phyloP scores from a whole-genome alignment of 2,329 filamentous ascomycete species.

The Chalaropsis ovoidea region DNA sequence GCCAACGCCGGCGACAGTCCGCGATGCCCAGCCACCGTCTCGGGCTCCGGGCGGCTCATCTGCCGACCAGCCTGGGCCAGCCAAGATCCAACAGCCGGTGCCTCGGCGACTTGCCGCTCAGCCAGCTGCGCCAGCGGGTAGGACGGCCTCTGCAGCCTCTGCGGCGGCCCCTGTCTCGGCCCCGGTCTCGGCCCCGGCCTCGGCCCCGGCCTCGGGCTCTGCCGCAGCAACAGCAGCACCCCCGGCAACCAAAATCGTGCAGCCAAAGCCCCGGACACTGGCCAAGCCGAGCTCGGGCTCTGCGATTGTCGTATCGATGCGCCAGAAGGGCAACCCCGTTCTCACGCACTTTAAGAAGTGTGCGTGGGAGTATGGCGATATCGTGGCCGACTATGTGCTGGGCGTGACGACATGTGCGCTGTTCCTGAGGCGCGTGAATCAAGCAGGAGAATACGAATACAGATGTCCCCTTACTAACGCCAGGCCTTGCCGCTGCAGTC shows the following conservation, averaged over 20 bases:
- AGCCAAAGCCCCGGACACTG: slow-evolving; percentile 81
- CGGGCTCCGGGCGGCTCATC: background rate
- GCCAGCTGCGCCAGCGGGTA: slow-evolving; percentile 8
- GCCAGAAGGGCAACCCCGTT: slow-evolving; percentile 92
- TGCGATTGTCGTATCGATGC: slow-evolving; percentile 77
- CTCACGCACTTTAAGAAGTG: slow-evolving; percentile 70
- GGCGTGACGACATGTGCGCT: slow-evolving; percentile 81
- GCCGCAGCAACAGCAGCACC: slow-evolving; percentile 27
- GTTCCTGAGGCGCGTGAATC: slow-evolving; percentile 54
- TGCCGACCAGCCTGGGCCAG: slow-evolving; percentile 21
- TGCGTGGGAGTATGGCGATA: slow-evolving; percentile 94
- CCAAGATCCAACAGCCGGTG: slow-evolving; percentile 37
- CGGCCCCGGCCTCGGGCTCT: no score
- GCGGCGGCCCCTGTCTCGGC: no score
- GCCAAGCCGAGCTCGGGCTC: slow-evolving; percentile 55
- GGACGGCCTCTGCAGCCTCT: slow-evolving; percentile 29
- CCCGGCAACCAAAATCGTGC: slow-evolving; percentile 54
- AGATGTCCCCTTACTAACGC: background rate
- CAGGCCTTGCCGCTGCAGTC: slow-evolving; percentile 34
- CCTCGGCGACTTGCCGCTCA: slow-evolving; percentile 48
- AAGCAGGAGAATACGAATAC: background rate
- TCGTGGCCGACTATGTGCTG: slow-evolving; percentile 86
- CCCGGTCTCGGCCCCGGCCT: no score
- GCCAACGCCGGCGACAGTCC: slow-evolving; percentile 12
- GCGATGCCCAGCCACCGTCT: background rate